Conservation (phyloP, 192 early-diverging fungal genomes). For the Coemansia sp. region DNA sequence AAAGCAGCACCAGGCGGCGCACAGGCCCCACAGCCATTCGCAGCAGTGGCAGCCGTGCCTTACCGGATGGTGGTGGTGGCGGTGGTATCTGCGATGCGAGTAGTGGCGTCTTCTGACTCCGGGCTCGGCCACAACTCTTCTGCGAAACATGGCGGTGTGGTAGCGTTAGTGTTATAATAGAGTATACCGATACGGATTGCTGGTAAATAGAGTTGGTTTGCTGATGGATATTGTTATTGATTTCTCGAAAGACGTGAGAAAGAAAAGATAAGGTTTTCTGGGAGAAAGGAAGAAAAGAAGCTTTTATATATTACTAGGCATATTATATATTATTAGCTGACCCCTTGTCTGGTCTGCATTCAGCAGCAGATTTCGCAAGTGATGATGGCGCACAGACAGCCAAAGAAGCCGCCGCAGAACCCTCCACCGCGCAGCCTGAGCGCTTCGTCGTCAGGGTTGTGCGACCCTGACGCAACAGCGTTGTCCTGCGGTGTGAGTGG, state of each 20-base stretch:
- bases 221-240: too few species aligned
- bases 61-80: not conserved
- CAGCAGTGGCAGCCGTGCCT: slow-evolving; percentile 7
- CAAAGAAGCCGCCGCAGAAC: not conserved
- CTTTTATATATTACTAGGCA: too few species aligned
- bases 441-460: not conserved
- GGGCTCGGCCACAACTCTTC: slow-evolving; percentile 12
- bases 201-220: too few species aligned
- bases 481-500: not conserved
- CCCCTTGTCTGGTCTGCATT: not conserved
- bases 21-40: slow-evolving; percentile 9
- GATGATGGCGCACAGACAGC: not conserved
- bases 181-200: too few species aligned
- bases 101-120: slow-evolving; percentile 13
- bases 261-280: too few species aligned
- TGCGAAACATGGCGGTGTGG: slow-evolving; percentile 13
- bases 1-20: not conserved
- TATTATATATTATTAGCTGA: not conserved
- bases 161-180: not conserved
- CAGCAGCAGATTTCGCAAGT: not conserved
- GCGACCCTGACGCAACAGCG: too few species aligned
- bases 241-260: too few species aligned
- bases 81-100: slow-evolving; percentile 1
- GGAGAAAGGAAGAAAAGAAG: too few species aligned
- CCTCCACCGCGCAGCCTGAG: not conserved